Percentiles rank a stretch among this genome's conserved stretches.
Evolutionary conservation across 1,139 yeast genomes (phyloP).

Genomic region (Debaryomyces udenii): DNA sequence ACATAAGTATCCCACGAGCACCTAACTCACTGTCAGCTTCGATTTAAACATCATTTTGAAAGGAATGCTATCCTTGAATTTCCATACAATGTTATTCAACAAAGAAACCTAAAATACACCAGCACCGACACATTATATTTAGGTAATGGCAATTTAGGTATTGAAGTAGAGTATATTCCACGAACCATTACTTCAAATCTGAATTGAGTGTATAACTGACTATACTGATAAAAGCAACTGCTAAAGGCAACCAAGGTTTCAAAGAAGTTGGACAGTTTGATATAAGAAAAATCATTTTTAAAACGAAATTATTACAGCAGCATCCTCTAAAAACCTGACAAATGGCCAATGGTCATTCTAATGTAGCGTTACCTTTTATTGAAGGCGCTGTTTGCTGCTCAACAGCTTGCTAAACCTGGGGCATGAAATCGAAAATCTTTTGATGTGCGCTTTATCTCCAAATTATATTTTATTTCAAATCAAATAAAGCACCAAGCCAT

Average conservation of each 20-base stretch:
- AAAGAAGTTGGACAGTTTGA: constrained; percentile 15
- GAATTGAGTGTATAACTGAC: constrained; percentile 42
- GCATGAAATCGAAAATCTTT: too few species aligned
- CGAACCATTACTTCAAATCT: constrained; percentile 24
- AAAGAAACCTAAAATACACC: constrained; percentile 56
- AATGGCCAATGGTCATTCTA: background rate
- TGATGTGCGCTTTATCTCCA: background rate
- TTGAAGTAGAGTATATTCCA: constrained; percentile 28
- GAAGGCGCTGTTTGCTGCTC: background rate
- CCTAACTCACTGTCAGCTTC: constrained; percentile 63
- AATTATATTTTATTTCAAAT: too few species aligned
- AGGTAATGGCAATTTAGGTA: constrained; percentile 48
- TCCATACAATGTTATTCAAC: constrained; percentile 62
- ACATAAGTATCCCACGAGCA: constrained; percentile 56
- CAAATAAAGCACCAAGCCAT: too few species aligned
- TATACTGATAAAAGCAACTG: constrained; percentile 61
- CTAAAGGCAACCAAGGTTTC: constrained; percentile 60
- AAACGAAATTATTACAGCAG: constrained; percentile 66
- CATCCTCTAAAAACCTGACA: constrained; percentile 69
- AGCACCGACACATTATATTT: constrained; percentile 53
- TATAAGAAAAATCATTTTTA: constrained; percentile 53
- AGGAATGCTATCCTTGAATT: constrained; percentile 63
- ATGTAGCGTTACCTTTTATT: background rate
- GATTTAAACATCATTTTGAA: constrained; percentile 70
- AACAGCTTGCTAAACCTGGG: too few species aligned